Evolutionary conservation across 352 stramenopile species (phyloP).

Genomic region (Phytophthora cajani): DNA sequence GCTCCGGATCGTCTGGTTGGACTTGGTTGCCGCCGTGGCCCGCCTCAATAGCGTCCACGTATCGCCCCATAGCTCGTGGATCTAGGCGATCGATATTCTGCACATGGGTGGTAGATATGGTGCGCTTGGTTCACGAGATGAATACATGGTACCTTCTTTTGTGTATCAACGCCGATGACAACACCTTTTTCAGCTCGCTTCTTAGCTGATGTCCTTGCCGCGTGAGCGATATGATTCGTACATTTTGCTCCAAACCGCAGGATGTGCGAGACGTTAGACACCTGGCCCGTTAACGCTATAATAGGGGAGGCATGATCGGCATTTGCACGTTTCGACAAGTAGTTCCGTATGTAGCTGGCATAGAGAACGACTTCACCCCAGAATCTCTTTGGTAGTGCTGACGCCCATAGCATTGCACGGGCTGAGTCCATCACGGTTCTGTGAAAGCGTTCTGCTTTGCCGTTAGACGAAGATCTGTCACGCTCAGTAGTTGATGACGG

Average conservation of each 20-base stretch:
- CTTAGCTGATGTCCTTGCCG: conserved; percentile 4
- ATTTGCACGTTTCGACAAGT: conserved; percentile 12
- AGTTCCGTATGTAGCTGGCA: conserved; percentile 13
- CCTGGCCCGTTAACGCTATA: conserved; percentile 1
- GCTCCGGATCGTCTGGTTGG: too few species aligned
- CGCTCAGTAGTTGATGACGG: neutral
- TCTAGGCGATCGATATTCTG: conserved; percentile 6
- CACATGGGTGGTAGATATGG: neutral
- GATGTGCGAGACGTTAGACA: conserved; percentile 7
- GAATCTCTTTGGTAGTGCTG: conserved; percentile 5
- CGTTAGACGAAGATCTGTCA: conserved; percentile 15
- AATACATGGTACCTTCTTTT: conserved; percentile 6
- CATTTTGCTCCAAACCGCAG: conserved; percentile 13
- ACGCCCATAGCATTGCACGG: conserved; percentile 17
- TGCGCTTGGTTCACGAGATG: conserved; percentile 2
- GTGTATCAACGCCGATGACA: neutral
- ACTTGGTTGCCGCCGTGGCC: too few species aligned
- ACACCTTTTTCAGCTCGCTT: conserved; percentile 9
- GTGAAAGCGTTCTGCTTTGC: conserved; percentile 8
- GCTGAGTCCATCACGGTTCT: conserved; percentile 16
- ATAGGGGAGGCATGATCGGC: conserved; percentile 8
- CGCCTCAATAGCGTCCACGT: neutral
- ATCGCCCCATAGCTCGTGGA: conserved; percentile 1
- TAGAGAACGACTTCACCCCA: conserved; percentile 16
- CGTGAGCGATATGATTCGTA: conserved; percentile 2